These are phyloP conservation scores for Fusarium sp. DNA, from an alignment of 2,329 filamentous ascomycete species.

Conservation along the genomic window DNA sequence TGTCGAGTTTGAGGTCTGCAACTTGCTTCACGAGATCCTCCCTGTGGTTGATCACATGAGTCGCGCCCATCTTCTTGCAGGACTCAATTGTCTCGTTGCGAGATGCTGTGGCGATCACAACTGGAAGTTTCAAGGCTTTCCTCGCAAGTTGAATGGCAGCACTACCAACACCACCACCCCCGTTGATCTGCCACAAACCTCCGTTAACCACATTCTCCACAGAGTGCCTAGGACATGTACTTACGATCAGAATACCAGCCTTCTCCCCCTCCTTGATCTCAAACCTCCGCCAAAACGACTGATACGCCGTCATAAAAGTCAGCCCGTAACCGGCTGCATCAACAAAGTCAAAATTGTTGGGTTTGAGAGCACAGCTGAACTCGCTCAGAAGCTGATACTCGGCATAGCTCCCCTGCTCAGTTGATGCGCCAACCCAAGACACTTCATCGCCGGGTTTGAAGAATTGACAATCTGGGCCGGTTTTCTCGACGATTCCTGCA, in stretches of 20 bases:
- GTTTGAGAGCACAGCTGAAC: neutral
- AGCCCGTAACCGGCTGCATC: neutral
- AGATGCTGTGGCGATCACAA: neutral
- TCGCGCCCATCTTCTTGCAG: neutral
- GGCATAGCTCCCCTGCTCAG: neutral
- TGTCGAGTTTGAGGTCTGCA: neutral
- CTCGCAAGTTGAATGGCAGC: neutral
- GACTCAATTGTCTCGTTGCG: neutral
- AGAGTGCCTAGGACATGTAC: too few species aligned
- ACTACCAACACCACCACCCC: neutral
- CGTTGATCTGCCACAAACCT: neutral
- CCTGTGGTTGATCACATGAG: neutral
- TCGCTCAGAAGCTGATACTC: neutral
- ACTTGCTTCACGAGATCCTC: neutral
- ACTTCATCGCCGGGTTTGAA: constrained; percentile 4
- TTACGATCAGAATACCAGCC: neutral
- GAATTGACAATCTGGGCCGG: neutral
- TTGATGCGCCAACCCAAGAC: neutral
- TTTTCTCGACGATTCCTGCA: neutral
- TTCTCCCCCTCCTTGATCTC: neutral
- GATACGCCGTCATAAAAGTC: constrained; percentile 1
- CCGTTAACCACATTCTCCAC: too few species aligned
- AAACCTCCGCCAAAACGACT: neutral
- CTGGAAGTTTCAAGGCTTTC: neutral
- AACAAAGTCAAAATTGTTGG: neutral